Base-by-base conservation (phyloP, 148 eudicot genomes). In the Limonium bicolor region DNA sequence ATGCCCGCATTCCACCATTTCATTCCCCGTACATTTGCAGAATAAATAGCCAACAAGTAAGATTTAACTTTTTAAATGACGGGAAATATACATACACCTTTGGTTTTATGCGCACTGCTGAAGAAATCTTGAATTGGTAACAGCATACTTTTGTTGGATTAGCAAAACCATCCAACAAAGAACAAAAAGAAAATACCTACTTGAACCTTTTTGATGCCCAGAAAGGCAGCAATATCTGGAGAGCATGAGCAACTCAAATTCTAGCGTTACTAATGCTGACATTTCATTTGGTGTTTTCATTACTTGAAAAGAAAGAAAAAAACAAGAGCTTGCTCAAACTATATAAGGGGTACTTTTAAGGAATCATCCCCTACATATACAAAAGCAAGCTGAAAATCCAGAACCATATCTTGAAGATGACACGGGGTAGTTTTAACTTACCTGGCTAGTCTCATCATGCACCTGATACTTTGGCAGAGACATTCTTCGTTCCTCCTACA, bases 401-500 rank as follows among this genome's bases (percentile, higher is more conserved):
- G 25, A 32, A 34, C 34, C 51, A 28, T 48, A 34, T 42, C 34
- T 46, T 14, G 42, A 22, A 44, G 49, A 51, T 9, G 32, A 23
- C 27, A 39, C 15, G 56, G 54, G 75, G 69, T 41, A 62, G 55
- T 62, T 48, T 56, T 24, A 40, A 92, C 99, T 85, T 92, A 92
- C 99, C 99, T 92, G 95, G 88, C 94, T 92, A 61, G 92, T 92
- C 69, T 92, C 99, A 67, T 92, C 99, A 76, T 92, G 99, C 71
- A 92, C 99, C 86, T 81, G 95, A 77, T 92, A 78, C 69, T 76
- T 78, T 55, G 63, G 69, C 59, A 92, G 67, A 25, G 95, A 81
- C 72, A 80, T 76, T 60, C 99, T 80, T 72, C 99, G 75, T 71
- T 90, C 99, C 82, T 90, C 99, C 99, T 90, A 72, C 27, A 63